Conservation (phyloP, 352 stramenopile genomes). For the Salisapilia sapeloensis region DNA sequence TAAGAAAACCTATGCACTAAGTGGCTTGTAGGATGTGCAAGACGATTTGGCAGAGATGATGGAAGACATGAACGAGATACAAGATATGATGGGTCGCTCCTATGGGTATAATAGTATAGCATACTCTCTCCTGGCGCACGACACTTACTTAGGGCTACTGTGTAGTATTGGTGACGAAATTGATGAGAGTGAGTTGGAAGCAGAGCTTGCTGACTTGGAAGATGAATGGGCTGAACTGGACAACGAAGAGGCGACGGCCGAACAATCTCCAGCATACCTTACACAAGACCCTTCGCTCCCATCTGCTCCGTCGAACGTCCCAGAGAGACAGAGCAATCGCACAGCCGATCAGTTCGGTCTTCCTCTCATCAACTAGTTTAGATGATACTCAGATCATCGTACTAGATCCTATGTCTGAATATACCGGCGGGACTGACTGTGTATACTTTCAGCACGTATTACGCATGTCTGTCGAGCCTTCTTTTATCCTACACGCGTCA, state of each 20-base stretch:
- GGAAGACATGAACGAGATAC: constrained; percentile 97
- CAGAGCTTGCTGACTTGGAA: constrained; percentile 86
- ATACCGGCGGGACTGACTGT: too few relatives aligned
- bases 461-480: too few relatives aligned
- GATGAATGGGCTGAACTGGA: constrained; percentile 86
- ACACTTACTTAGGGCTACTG: neutral
- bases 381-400: too few relatives aligned
- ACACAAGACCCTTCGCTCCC: constrained; percentile 37
- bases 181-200: constrained; percentile 90
- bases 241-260: constrained; percentile 11
- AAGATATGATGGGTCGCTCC: constrained; percentile 91
- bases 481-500: too few relatives aligned
- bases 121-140: neutral
- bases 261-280: constrained; percentile 49
- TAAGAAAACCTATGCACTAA: neutral
- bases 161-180: constrained; percentile 85
- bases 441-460: too few relatives aligned
- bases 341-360: constrained; percentile 62
- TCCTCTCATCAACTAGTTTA: constrained; percentile 17
- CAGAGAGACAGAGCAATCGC: constrained; percentile 12
- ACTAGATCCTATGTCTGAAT: too few relatives aligned
- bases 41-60: constrained; percentile 96
- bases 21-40: constrained; percentile 67
- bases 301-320: constrained; percentile 20
- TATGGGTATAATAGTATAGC: constrained; percentile 55